These are phyloP conservation scores for Collybia sp. DNA, from an alignment of 768 basidiomycete species.

Conservation along the genomic window DNA sequence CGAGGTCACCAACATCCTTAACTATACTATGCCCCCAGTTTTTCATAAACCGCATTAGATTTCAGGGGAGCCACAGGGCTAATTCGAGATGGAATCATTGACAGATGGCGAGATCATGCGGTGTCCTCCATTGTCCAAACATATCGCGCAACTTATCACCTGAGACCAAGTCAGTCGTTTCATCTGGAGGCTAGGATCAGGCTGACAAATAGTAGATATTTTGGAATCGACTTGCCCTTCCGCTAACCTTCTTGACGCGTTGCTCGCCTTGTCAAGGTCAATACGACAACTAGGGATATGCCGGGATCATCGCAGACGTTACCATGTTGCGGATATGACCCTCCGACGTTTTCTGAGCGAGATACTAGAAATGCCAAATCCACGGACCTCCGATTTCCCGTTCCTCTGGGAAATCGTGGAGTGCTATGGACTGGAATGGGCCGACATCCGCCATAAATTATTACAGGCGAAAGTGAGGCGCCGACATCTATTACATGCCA, in stretches of 20 bases:
- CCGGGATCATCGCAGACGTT: slow-evolving; percentile 28
- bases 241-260: slow-evolving; percentile 44
- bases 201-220: slow-evolving; percentile 1
- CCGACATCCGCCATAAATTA: slow-evolving; percentile 5
- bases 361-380: slow-evolving; percentile 18
- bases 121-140: slow-evolving; percentile 24
- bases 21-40: background rate
- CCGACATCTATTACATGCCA: background rate
- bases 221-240: slow-evolving; percentile 39
- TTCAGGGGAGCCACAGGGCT: slow-evolving; percentile 38
- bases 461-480: slow-evolving; percentile 12
- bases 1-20: slow-evolving; percentile 13
- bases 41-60: slow-evolving; percentile 26
- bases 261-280: slow-evolving; percentile 48
- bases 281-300: slow-evolving; percentile 53
- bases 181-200: too few relatives aligned
- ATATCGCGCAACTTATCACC: slow-evolving; percentile 8
- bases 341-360: slow-evolving; percentile 32
- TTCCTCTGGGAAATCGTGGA: slow-evolving; percentile 41
- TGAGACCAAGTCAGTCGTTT: too few relatives aligned
- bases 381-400: slow-evolving; percentile 39
- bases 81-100: slow-evolving; percentile 41
- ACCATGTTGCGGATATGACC: slow-evolving; percentile 30
- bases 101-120: slow-evolving; percentile 48
- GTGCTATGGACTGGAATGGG: slow-evolving; percentile 26